Evolutionary conservation across 2,329 filamentous ascomycete genomes (phyloP).

Genomic region (Endocalyx cinctus): DNA sequence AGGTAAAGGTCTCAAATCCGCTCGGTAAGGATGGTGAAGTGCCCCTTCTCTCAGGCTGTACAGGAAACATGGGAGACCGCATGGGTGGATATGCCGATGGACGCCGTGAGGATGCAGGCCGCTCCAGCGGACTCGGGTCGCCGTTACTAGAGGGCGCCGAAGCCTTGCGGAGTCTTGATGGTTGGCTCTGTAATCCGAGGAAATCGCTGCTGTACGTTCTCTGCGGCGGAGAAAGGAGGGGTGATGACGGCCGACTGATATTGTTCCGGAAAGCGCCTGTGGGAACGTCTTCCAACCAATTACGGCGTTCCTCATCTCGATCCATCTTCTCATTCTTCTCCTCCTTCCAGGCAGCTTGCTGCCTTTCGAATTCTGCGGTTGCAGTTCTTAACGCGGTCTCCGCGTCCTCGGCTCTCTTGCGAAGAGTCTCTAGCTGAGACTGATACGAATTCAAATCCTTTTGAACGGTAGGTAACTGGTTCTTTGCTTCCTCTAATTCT

Average conservation of each 20-base stretch:
- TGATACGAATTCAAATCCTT: conserved; percentile 59
- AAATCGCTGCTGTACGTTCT: conserved; percentile 53
- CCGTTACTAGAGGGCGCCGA: conserved; percentile 48
- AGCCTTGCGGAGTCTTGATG: conserved; percentile 39
- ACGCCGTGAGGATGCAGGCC: conserved; percentile 39
- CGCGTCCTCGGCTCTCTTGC: conserved; percentile 60
- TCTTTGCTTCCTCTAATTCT: conserved; percentile 69
- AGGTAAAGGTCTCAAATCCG: conserved; percentile 40
- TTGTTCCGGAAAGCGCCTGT: conserved; percentile 37
- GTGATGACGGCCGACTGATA: conserved; percentile 52
- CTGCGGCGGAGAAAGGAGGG: conserved; percentile 42
- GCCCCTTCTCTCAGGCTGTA: conserved; percentile 29
- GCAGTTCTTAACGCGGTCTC: conserved; percentile 59
- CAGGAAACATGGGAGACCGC: conserved; percentile 36
- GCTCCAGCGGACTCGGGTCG: conserved; percentile 36
- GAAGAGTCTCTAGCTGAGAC: conserved; percentile 56
- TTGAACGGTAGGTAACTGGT: conserved; percentile 58
- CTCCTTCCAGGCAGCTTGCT: conserved; percentile 34
- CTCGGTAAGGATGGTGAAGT: conserved; percentile 41
- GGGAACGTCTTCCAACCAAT: conserved; percentile 49
- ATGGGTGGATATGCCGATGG: conserved; percentile 44
- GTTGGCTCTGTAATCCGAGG: conserved; percentile 39
- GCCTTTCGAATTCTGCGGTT: conserved; percentile 45
- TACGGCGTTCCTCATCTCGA: conserved; percentile 38
- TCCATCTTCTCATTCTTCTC: conserved; percentile 37